Percentiles rank a stretch among this genome's conserved stretches.
phyloP scores from a whole-genome alignment of 164 flowering plant genomes.

The Tetracentron sinense region DNA sequence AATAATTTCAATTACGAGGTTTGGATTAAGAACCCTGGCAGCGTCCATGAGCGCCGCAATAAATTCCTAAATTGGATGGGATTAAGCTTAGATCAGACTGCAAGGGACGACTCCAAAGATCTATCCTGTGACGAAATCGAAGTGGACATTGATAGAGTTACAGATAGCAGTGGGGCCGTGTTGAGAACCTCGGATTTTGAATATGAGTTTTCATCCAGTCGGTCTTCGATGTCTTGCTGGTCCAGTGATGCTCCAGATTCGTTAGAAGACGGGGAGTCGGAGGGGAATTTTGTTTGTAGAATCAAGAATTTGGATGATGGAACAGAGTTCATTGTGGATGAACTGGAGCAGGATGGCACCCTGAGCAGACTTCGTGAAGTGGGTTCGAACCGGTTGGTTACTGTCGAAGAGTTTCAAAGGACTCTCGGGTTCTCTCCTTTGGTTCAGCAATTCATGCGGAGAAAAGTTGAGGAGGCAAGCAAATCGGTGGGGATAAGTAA shows the following conservation, averaged over 20 bases:
- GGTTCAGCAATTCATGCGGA: conserved; percentile 26
- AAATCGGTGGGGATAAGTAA: conserved; percentile 18
- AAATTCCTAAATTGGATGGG: conserved; percentile 60
- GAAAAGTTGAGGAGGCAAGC: conserved; percentile 22
- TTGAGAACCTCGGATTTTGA: conserved; percentile 32
- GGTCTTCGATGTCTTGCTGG: conserved; percentile 27
- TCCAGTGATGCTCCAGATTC: conserved; percentile 18
- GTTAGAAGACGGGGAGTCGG: conserved; percentile 18
- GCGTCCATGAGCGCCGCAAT: conserved; percentile 56
- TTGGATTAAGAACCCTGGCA: conserved; percentile 50
- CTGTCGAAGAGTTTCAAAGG: conserved; percentile 45
- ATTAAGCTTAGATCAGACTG: conserved; percentile 22
- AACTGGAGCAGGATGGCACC: conserved; percentile 26
- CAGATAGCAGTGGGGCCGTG: conserved; percentile 42
- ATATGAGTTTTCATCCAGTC: conserved; percentile 30
- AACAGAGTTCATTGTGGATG: conserved; percentile 28
- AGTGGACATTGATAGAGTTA: conserved; percentile 25
- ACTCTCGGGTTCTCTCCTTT: conserved; percentile 33
- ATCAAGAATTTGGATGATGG: conserved; percentile 42
- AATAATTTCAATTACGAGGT: conserved; percentile 34
- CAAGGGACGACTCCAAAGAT: conserved; percentile 24
- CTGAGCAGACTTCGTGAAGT: conserved; percentile 30
- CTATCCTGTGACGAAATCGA: conserved; percentile 9
- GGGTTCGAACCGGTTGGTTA: conserved; percentile 35
- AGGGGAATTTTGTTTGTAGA: conserved; percentile 21